A percentile compares a stretch with the other conserved stretches of the same genome.
Evolutionary conservation across 306 rosid species (phyloP).

Genomic region (Prunus padus): DNA sequence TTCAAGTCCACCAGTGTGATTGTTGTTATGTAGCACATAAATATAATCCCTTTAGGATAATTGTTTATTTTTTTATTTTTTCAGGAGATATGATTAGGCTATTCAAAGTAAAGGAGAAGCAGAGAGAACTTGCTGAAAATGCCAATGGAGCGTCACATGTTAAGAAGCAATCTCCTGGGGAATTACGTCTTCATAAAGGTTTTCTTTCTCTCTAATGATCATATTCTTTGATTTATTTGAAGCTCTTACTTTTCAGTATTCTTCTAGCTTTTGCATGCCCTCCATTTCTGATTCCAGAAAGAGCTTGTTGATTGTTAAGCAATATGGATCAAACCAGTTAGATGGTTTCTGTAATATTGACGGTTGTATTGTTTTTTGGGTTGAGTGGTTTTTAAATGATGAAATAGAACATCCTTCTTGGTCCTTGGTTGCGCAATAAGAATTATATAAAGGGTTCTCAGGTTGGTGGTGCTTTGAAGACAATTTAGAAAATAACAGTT

Average conservation of each 20-base stretch:
- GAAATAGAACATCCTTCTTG: background rate
- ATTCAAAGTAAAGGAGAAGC: conserved; percentile 91
- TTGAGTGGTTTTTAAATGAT: background rate
- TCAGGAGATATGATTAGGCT: conserved; percentile 80
- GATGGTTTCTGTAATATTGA: background rate
- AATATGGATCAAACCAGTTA: background rate
- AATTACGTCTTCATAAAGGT: conserved; percentile 96
- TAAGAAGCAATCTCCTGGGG: conserved; percentile 93
- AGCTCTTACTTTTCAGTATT: background rate
- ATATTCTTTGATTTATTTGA: background rate
- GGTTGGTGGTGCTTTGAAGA: background rate
- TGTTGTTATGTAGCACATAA: background rate
- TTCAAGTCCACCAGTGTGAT: conserved; percentile 1
- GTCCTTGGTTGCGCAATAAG: background rate
- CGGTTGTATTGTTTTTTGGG: background rate
- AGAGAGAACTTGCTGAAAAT: conserved; percentile 80
- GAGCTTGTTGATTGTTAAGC: background rate
- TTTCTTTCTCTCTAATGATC: background rate
- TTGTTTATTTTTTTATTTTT: conserved; percentile 4
- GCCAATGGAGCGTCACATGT: conserved; percentile 58
- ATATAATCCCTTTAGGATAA: conserved; percentile 14
- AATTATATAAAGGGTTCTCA: background rate
- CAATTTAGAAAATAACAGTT: background rate
- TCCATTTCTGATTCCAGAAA: conserved; percentile 9
- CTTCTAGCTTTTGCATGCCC: background rate